These are phyloP conservation scores for Microcera coccophila DNA, from an alignment of 2,329 filamentous ascomycete species.

Conservation along the genomic window DNA sequence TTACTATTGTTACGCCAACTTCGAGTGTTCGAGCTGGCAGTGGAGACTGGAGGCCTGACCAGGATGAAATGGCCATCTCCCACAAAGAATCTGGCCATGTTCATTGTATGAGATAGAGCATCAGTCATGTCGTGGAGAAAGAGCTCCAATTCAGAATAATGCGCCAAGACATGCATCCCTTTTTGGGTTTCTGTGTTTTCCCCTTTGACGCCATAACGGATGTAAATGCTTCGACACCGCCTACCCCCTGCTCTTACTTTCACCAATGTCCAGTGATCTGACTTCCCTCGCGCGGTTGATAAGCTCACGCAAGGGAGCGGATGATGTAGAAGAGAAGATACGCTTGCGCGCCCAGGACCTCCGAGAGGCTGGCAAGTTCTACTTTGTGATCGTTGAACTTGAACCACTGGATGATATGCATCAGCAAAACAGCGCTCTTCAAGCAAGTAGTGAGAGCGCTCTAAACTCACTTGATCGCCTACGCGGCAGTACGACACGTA, in stretches of 20 bases:
- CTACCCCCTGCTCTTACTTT: not conserved
- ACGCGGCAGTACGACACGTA: constrained; percentile 87
- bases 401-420: constrained; percentile 65
- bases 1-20: constrained; percentile 77
- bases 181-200: constrained; percentile 7
- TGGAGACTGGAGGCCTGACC: constrained; percentile 31
- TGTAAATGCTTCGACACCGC: not conserved
- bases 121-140: not conserved
- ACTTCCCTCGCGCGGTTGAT: not conserved
- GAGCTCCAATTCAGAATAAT: constrained; percentile 14
- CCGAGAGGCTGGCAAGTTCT: constrained; percentile 74
- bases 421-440: constrained; percentile 9
- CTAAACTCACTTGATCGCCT: constrained; percentile 56
- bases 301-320: constrained; percentile 49
- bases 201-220: constrained; percentile 1
- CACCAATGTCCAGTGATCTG: not conserved
- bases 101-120: too few relatives aligned
- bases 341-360: constrained; percentile 80
- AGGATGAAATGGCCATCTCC: not conserved
- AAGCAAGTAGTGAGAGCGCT: not conserved
- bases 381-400: constrained; percentile 95
- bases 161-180: constrained; percentile 20
- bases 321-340: constrained; percentile 88
- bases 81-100: too few relatives aligned
- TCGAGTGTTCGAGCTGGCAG: constrained; percentile 57